These are phyloP conservation scores for Lagenidium giganteum DNA, from an alignment of 352 stramenopile species.

Conservation along the genomic window DNA sequence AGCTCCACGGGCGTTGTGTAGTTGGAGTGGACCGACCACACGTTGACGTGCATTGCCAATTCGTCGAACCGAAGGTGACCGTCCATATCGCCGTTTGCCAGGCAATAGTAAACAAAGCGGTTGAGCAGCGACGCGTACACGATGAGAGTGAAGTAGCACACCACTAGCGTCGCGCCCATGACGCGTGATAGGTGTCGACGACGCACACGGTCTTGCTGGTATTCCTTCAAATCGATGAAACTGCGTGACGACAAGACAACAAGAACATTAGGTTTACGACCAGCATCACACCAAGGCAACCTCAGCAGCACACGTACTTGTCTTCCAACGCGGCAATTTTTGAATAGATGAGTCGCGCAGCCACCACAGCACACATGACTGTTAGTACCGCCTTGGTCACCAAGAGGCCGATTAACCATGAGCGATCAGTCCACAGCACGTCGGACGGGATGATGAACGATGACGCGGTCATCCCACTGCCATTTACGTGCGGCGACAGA, in stretches of 20 bases:
- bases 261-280: neutral
- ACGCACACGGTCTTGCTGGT: conserved; percentile 46
- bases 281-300: neutral
- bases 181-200: conserved; percentile 28
- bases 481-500: too few species aligned
- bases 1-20: conserved; percentile 34
- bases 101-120: conserved; percentile 47
- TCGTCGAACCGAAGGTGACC: conserved; percentile 26
- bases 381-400: conserved; percentile 33
- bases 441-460: conserved; percentile 23
- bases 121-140: conserved; percentile 58
- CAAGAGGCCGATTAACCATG: conserved; percentile 39
- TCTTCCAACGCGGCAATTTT: conserved; percentile 61
- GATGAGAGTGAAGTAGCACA: conserved; percentile 46
- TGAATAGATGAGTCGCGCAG: conserved; percentile 33
- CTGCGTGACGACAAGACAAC: conserved; percentile 15
- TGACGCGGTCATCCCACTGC: too few species aligned
- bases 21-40: conserved; percentile 34
- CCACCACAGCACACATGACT: conserved; percentile 21
- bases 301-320: conserved; percentile 32
- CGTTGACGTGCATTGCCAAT: conserved; percentile 26
- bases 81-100: conserved; percentile 18
- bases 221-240: conserved; percentile 66
- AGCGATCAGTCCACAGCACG: conserved; percentile 34
- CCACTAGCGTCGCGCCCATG: conserved; percentile 30